Conservation (phyloP, 345 rosid genomes). For the Psidium guajava region DNA sequence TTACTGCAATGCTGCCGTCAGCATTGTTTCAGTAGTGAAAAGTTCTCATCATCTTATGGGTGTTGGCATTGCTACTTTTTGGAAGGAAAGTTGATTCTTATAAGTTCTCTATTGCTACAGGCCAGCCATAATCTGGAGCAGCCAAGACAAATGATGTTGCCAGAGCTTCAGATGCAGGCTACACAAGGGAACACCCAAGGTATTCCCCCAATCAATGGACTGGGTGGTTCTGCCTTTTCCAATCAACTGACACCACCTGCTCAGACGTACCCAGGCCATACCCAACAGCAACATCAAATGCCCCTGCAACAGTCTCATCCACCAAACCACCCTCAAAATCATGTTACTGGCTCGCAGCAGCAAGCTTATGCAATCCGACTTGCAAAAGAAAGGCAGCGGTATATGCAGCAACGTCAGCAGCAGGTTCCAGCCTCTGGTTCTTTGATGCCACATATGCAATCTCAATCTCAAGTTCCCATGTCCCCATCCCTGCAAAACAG, state of each 20-base stretch:
- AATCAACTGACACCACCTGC: slow-evolving; percentile 56
- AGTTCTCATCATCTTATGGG: background rate
- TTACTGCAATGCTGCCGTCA: background rate
- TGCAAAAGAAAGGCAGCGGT: slow-evolving; percentile 68
- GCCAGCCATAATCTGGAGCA: slow-evolving; percentile 39
- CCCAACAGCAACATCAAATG: slow-evolving; percentile 64
- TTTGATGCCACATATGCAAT: slow-evolving; percentile 49
- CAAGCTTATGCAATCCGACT: slow-evolving; percentile 55
- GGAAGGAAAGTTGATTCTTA: background rate
- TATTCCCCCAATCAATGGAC: slow-evolving; percentile 53
- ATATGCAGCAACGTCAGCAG: slow-evolving; percentile 53
- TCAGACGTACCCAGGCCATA: slow-evolving; percentile 62
- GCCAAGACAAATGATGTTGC: slow-evolving; percentile 46
- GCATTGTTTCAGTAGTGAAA: background rate
- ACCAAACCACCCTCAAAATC: slow-evolving; percentile 49
- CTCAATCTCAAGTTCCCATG: slow-evolving; percentile 57
- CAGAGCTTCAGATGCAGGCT: slow-evolving; percentile 68
- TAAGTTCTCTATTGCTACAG: slow-evolving; percentile 18
- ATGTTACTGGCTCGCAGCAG: slow-evolving; percentile 49
- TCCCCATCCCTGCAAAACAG: slow-evolving; percentile 62
- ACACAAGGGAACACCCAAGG: slow-evolving; percentile 62
- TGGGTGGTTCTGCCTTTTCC: slow-evolving; percentile 63
- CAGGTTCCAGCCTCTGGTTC: slow-evolving; percentile 52
- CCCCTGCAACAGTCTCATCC: slow-evolving; percentile 56
- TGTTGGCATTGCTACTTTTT: background rate